These are phyloP conservation scores for Fragaria vesca DNA, from an alignment of 306 rosid genomes.

Conservation along the genomic window DNA sequence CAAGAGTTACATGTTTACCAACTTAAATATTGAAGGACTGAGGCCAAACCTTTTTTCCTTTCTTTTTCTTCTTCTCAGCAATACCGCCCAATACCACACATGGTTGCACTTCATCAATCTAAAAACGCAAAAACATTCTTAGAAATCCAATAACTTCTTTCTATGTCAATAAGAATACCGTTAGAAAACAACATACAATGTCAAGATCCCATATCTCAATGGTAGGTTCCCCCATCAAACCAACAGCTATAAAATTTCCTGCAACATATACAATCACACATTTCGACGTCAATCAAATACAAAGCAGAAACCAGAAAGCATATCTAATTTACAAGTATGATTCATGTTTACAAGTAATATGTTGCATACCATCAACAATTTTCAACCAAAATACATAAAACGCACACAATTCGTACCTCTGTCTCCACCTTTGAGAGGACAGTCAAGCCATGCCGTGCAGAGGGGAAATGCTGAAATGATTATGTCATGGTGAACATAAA, in stretches of 20 bases:
- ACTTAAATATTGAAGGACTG: constrained; percentile 11
- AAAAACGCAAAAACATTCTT: constrained; percentile 20
- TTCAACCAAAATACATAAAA: constrained; percentile 12
- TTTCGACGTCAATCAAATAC: not conserved
- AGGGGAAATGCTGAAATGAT: constrained; percentile 71
- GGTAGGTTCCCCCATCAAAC: constrained; percentile 75
- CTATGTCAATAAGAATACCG: constrained; percentile 2
- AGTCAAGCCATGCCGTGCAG: constrained; percentile 81
- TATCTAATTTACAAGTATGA: not conserved
- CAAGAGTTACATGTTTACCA: not conserved
- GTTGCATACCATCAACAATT: not conserved
- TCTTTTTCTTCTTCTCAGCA: constrained; percentile 54
- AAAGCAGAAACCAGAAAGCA: constrained; percentile 1
- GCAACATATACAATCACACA: constrained; percentile 22
- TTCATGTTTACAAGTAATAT: not conserved
- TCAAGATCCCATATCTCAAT: constrained; percentile 98
- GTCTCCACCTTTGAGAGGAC: constrained; percentile 88
- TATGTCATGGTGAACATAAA: constrained; percentile 65
- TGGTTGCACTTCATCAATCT: constrained; percentile 89
- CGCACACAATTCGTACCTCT: constrained; percentile 41
- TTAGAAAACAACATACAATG: constrained; percentile 51
- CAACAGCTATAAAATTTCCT: constrained; percentile 88
- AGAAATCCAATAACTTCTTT: constrained; percentile 9
- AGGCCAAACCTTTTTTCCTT: constrained; percentile 56
- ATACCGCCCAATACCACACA: constrained; percentile 67